Evolutionary conservation across 208 protist species (phyloP), one percentile per base, ranked within the genome.

Genomic region (Tetramitus jugosus): DNA sequence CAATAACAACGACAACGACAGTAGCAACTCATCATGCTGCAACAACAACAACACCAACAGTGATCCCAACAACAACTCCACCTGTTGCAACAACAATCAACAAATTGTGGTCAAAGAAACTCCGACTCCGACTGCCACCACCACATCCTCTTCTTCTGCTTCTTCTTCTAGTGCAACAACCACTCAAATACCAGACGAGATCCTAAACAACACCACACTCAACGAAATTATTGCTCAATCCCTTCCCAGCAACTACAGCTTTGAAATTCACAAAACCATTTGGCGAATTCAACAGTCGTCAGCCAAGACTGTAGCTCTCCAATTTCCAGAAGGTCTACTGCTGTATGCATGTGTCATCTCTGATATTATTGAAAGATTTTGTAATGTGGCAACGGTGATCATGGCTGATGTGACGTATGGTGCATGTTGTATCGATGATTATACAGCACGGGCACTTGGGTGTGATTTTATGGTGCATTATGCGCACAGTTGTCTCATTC

Each of bases 361-460:
- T 8, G 94, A 98, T 84, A 97, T 98, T 79, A 79, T 99, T 31
- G 91, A 97, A 82, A 82, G 56, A 62, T 62, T 62, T 31, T 62
- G 56, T 6, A 88, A 88, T 7, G 92, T 92, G 0, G 91, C 96
- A 76, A 94, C 91, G 78, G 89, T 99, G 10, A 95, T 99, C 74
- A 89, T 99, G 72, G 97, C 96, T 45, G 97, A 99, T 82, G 97
- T 99, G 17, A 98, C 96, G 0, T 99, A 99, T 84, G 97, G 97
- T 23, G 96, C 97, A 13, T 99, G 97, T 86, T 99, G 97, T 83
- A 93, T 99, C 20, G 97, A 99, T 81, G 97, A 99, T 82, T 97
- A 93, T 76, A 92, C 96, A 7, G 96, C 96, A 0, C 43, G 79
- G 3, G 93, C 95, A 13, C 84, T 99, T 10, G 95, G 95, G 37